phyloP scores from a whole-genome alignment of 1,284 basidiomycete genomes.

The Cryptococcus sp. region DNA sequence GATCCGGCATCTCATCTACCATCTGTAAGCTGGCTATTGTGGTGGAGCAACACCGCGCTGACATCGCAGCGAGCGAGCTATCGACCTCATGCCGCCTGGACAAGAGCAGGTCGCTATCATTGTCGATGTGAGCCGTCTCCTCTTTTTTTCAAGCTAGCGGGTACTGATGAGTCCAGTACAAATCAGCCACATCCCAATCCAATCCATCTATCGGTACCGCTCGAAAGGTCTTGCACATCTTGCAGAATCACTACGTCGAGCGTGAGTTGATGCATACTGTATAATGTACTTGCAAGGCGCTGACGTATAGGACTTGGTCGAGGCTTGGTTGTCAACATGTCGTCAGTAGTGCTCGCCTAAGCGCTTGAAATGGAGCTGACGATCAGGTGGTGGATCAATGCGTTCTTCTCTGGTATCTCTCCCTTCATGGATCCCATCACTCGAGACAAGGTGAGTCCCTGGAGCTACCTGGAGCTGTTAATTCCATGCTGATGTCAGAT shows the following conservation, averaged over 20 bases:
- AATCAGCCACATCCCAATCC: conserved; percentile 67
- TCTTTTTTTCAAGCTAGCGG: background rate
- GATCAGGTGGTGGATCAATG: conserved; percentile 57
- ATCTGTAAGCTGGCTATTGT: too few relatives aligned
- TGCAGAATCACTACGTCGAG: conserved; percentile 89
- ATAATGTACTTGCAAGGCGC: background rate
- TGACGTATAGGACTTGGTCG: conserved; percentile 60
- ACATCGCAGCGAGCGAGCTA: conserved; percentile 66
- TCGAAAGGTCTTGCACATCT: conserved; percentile 70
- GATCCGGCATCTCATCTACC: conserved; percentile 73
- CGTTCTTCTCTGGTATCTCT: conserved; percentile 79
- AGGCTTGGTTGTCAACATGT: conserved; percentile 78
- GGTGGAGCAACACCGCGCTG: too few relatives aligned
- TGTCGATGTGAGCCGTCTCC: conserved; percentile 53
- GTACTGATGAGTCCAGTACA: conserved; percentile 52
- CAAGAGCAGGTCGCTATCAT: conserved; percentile 75
- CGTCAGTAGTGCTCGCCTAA: too few relatives aligned
- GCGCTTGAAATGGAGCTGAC: too few relatives aligned
- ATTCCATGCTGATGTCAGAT: too few relatives aligned
- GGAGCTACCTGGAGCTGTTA: background rate
- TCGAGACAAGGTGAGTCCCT: conserved; percentile 66
- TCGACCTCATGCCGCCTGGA: conserved; percentile 74
- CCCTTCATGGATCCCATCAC: conserved; percentile 89
- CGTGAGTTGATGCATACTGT: conserved; percentile 14
- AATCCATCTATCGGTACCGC: conserved; percentile 75